These are phyloP conservation scores for Cyclotella choctawhatcheeana DNA, from an alignment of 108 stramenopile genomes.

Conservation along the genomic window DNA sequence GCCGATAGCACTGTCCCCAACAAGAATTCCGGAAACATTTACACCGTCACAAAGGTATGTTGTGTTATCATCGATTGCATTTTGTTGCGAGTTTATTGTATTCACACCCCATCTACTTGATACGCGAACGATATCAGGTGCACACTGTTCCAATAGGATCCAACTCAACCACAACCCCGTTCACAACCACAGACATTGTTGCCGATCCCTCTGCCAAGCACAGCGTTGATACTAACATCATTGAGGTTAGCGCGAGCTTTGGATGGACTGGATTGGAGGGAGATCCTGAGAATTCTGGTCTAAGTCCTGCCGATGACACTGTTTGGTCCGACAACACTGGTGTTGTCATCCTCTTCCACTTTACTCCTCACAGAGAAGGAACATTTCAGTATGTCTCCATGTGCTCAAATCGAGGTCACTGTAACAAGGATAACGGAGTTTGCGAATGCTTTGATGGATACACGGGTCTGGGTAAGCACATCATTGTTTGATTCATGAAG, in stretches of 20 bases:
- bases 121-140: conserved; percentile 8
- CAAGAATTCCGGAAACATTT: conserved; percentile 58
- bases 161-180: conserved; percentile 34
- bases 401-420: conserved; percentile 70
- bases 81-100: background rate
- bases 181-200: conserved; percentile 30
- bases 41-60: conserved; percentile 62
- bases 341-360: conserved; percentile 65
- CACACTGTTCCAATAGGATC: conserved; percentile 34
- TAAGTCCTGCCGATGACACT: conserved; percentile 24
- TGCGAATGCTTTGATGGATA: conserved; percentile 76
- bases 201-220: conserved; percentile 43
- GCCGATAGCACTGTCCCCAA: conserved; percentile 41
- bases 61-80: background rate
- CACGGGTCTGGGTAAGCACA: conserved; percentile 29
- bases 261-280: conserved; percentile 61
- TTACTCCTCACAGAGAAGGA: conserved; percentile 57
- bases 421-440: conserved; percentile 50
- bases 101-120: background rate
- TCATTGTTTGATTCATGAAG: too few relatives aligned
- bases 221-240: conserved; percentile 59
- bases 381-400: conserved; percentile 59
- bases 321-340: conserved; percentile 53
- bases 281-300: conserved; percentile 48
- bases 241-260: conserved; percentile 63